These are phyloP conservation scores for Fraxinus platypoda DNA, from an alignment of 305 asterid species.

Conservation along the genomic window DNA sequence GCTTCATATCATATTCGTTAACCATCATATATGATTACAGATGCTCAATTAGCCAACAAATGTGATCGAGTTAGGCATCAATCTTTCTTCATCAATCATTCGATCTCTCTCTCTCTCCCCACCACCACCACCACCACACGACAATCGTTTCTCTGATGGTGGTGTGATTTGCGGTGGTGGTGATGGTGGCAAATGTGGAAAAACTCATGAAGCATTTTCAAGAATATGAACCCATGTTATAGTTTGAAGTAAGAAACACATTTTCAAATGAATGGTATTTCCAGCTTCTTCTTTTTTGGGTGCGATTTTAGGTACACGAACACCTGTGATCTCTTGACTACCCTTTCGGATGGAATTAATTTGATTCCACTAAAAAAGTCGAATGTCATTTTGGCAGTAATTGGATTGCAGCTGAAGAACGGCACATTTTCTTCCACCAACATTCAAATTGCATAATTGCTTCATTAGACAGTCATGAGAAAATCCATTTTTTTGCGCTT, in stretches of 20 bases:
- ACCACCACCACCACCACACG: too few relatives aligned
- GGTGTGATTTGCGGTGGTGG: too few relatives aligned
- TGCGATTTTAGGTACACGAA: not conserved
- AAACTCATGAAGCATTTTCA: not conserved
- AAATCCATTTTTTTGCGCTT: not conserved
- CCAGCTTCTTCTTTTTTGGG: not conserved
- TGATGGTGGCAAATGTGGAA: not conserved
- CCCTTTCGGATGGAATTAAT: not conserved
- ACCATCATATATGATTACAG: slow-evolving; percentile 64
- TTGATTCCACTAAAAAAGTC: not conserved
- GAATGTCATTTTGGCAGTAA: not conserved
- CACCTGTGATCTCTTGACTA: not conserved
- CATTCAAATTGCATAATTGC: not conserved
- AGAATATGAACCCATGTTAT: not conserved
- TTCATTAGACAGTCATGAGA: not conserved
- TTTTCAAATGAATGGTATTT: not conserved
- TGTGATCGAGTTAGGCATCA: slow-evolving; percentile 67
- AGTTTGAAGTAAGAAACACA: not conserved
- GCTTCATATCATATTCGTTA: slow-evolving; percentile 41
- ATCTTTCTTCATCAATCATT: slow-evolving; percentile 48
- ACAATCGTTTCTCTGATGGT: too few relatives aligned
- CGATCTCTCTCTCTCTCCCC: not conserved
- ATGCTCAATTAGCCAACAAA: slow-evolving; percentile 65
- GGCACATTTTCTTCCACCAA: not conserved
- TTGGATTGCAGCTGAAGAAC: not conserved